Base-by-base conservation (phyloP, 192 early-diverging fungal genomes). In the Umbelopsis sp. region DNA sequence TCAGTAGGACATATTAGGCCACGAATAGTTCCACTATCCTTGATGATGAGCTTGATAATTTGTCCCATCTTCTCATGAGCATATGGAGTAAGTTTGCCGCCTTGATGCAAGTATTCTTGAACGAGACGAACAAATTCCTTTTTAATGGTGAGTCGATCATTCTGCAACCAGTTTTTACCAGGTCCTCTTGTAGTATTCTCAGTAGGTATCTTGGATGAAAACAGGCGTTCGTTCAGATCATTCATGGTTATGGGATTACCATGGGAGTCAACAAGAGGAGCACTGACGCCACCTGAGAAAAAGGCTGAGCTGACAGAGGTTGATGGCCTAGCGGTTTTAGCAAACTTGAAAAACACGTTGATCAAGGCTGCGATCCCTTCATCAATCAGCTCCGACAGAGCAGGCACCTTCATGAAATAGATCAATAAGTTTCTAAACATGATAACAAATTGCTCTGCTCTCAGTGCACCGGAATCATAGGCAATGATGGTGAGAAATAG, bases 151-250 rank as follows among this genome's bases (percentile, higher is more conserved):
- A 86, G 71, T 12, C 83, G 80, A 67, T 88, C 85, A 22, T 88
- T 88, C 34, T 88, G 87, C 29, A 81, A 77, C 85, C 87, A 86
- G 9, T 81, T 79, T 65, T 86, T 88, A 16, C 87, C 87, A n/a
- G 56, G 56, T 16, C 56, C 56, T 32, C 56, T 62, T 1, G 56
- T 34, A 32, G 76, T 69, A 51, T 74, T 72, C 16, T 62, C 56
- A 2, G 16, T 10, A 11, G 29, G 26, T 20, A 32, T 17, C 12
- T 12, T 62, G 31, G 56, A 29, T 34, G 20, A 29, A 34, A 62
- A 62, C 26, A 32, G 12, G 0, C 56, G 56, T 34, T 62, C 56
- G 26, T 62, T 36, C 2, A 62, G 14, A 29, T 62, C 56, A 32
- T 17, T n/a, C 26, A 12, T 62, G 16, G 47, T 49, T 4, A 6